Conservation (phyloP, 2,329 filamentous ascomycete genomes). For the Ophioceras dolichostomum region DNA sequence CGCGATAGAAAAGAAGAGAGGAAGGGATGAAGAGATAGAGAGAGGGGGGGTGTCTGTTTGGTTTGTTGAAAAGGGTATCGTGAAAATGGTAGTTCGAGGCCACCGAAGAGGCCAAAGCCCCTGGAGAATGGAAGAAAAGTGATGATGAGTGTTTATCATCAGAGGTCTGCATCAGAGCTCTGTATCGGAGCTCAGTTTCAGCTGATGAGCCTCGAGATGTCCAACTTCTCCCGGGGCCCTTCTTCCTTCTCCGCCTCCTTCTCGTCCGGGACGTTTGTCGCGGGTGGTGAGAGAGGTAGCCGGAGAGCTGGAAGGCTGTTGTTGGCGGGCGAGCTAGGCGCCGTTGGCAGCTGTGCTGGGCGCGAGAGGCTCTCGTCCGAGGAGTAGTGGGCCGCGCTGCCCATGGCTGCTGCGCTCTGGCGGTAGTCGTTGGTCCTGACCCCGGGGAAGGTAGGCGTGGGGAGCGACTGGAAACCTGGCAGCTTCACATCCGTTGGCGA, state of each 20-base stretch:
- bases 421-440: constrained; percentile 3
- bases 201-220: not conserved
- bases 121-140: too few relatives aligned
- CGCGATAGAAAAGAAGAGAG: too few relatives aligned
- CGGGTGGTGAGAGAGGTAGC: not conserved
- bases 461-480: constrained; percentile 14
- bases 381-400: not conserved
- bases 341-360: constrained; percentile 19
- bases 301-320: constrained; percentile 2
- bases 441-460: constrained; percentile 7
- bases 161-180: too few relatives aligned
- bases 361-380: constrained; percentile 8
- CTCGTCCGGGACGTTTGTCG: not conserved
- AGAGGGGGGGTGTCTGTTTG: too few relatives aligned
- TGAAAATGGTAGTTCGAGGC: too few relatives aligned
- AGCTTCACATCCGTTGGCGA: constrained; percentile 12
- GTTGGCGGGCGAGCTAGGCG: constrained; percentile 19
- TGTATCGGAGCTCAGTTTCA: too few relatives aligned
- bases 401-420: too few relatives aligned
- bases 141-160: too few relatives aligned
- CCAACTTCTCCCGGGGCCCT: not conserved
- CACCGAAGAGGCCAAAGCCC: too few relatives aligned
- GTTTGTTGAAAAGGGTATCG: too few relatives aligned
- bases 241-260: not conserved
- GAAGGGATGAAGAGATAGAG: too few relatives aligned